Evolutionary conservation across 495 filamentous ascomycete genomes (phyloP).

Genomic region (Aspergillus homomorphus): DNA sequence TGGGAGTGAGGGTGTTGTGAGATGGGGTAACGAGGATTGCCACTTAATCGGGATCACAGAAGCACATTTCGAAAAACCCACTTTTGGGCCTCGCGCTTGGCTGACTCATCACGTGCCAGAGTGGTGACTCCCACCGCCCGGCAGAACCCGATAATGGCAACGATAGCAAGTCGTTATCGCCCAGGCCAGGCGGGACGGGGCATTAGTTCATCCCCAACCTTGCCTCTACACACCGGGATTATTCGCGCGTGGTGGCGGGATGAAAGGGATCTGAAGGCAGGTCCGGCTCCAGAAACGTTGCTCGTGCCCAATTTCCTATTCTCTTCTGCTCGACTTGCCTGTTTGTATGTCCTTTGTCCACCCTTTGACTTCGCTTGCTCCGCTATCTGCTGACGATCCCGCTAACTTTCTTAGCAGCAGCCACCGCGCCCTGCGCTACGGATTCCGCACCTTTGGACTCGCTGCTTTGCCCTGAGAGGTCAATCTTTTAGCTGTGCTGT

Average conservation of each 20-base stretch:
- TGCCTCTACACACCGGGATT: neutral
- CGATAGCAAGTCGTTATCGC: constrained; percentile 1
- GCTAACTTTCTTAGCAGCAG: constrained; percentile 10
- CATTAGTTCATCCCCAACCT: neutral
- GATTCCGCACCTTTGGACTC: constrained; percentile 5
- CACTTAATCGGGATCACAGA: constrained; percentile 18
- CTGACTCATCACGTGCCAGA: constrained; percentile 25
- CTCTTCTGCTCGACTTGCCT: neutral
- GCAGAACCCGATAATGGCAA: constrained; percentile 15
- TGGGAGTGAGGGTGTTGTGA: constrained; percentile 11
- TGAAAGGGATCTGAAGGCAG: neutral
- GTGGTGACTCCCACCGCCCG: constrained; percentile 26
- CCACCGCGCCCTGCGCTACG: constrained; percentile 14
- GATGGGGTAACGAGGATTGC: constrained; percentile 6
- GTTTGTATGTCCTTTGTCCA: neutral
- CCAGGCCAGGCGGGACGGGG: no score
- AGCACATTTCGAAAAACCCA: constrained; percentile 45
- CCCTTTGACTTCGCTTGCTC: neutral
- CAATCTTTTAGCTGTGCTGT: neutral
- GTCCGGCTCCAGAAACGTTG: neutral
- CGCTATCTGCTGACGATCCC: constrained; percentile 1
- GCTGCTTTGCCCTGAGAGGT: neutral
- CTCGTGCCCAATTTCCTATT: neutral
- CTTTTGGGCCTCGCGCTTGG: constrained; percentile 26
- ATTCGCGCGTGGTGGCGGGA: neutral